phyloP scores from a whole-genome alignment of 2,329 filamentous ascomycete species.

The Pseudofabraea citricarpa region DNA sequence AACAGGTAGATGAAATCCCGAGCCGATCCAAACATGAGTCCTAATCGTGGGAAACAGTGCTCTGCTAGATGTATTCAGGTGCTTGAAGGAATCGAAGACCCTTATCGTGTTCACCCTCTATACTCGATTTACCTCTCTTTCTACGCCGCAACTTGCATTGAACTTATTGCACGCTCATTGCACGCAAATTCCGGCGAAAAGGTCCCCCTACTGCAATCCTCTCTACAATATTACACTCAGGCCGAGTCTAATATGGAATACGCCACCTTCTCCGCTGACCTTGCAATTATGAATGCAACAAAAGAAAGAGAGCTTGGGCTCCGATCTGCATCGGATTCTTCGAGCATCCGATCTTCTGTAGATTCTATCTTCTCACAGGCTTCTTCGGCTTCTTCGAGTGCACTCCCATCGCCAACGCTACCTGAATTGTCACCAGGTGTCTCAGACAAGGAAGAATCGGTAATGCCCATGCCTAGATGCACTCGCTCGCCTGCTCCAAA shows the following conservation, averaged over 20 bases:
- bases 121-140: constrained; percentile 27
- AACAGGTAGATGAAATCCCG: constrained; percentile 10
- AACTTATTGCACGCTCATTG: constrained; percentile 21
- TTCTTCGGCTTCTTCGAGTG: constrained; percentile 11
- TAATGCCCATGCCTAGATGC: constrained; percentile 4
- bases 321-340: constrained; percentile 12
- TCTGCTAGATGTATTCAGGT: constrained; percentile 22
- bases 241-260: constrained; percentile 18
- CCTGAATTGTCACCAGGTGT: constrained; percentile 3
- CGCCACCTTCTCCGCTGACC: constrained; percentile 15
- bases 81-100: constrained; percentile 21
- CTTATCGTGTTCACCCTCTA: constrained; percentile 21
- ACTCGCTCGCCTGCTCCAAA: too few species aligned
- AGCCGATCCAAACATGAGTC: too few species aligned
- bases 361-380: constrained; percentile 22
- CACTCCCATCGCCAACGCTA: constrained; percentile 11
- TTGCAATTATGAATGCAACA: constrained; percentile 3
- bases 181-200: constrained; percentile 19
- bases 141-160: constrained; percentile 24
- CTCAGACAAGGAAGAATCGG: constrained; percentile 2
- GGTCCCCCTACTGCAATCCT: constrained; percentile 23
- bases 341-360: constrained; percentile 22
- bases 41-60: constrained; percentile 9
- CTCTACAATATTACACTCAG: constrained; percentile 20
- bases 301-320: neutral